These are phyloP conservation scores for Pyrenochaeta sp. DNA, from an alignment of 2,329 filamentous ascomycete species.

Conservation along the genomic window DNA sequence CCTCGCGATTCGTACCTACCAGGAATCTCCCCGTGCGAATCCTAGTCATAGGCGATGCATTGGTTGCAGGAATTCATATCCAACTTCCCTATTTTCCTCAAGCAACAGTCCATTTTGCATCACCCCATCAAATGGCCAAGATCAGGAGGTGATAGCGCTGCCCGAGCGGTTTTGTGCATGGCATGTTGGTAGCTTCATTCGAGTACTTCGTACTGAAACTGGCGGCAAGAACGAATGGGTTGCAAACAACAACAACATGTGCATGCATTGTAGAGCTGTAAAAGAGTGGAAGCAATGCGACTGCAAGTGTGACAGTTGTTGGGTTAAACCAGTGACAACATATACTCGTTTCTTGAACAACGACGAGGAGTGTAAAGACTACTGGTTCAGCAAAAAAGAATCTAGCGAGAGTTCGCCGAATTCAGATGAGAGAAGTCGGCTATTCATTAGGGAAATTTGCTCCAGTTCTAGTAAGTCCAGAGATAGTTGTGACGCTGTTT, in stretches of 20 bases:
- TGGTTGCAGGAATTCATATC: conserved; percentile 41
- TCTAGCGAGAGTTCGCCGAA: not conserved
- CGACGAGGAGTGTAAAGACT: conserved; percentile 25
- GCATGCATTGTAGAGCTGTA: conserved; percentile 46
- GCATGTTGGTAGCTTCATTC: conserved; percentile 41
- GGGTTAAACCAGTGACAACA: conserved; percentile 28
- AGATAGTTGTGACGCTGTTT: too few species aligned
- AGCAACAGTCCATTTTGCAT: conserved; percentile 38
- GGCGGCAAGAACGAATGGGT: conserved; percentile 40
- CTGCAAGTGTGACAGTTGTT: conserved; percentile 43
- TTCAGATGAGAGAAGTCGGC: conserved; percentile 1
- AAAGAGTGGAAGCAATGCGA: conserved; percentile 32
- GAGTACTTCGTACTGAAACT: conserved; percentile 24
- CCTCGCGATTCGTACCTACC: conserved; percentile 37
- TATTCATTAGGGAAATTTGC: conserved; percentile 37
- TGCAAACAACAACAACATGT: conserved; percentile 33
- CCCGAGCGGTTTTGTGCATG: conserved; percentile 43
- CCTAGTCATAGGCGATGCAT: conserved; percentile 35
- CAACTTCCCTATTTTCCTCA: conserved; percentile 36
- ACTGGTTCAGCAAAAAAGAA: conserved; percentile 22
- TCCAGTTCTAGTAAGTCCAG: too few species aligned
- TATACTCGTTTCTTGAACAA: conserved; percentile 45
- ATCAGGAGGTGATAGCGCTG: conserved; percentile 33
- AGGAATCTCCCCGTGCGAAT: conserved; percentile 16
- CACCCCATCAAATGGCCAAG: conserved; percentile 10